Base-by-base conservation (phyloP, 495 filamentous ascomycete genomes). In the Penicillium macrosclerotiorum region DNA sequence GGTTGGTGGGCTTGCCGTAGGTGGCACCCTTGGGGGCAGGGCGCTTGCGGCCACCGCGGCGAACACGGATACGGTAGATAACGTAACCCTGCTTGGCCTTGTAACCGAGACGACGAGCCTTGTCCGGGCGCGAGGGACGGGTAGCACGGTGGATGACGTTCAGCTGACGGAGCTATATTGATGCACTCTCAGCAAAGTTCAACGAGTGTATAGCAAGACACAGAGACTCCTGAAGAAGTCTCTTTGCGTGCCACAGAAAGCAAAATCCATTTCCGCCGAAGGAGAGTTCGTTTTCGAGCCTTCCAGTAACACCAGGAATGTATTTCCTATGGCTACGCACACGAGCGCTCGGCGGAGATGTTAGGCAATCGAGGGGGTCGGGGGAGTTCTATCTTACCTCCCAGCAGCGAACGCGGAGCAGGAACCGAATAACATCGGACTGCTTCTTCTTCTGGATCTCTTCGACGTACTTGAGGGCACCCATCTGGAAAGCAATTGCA, bases 81-180 rank as follows among this genome's bases (percentile, higher is more conserved):
- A 96, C 93, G 84, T 96, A 98, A 74, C 93, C 93, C 77, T 98
- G 93, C 88, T 98, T 98, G 76, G 94, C 92, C 87, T 98, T 98
- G 87, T 97, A 98, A 60, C 93, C 93, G 57, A 98, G 88, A 76
- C 93, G 94, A 77, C 94, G 94, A 66, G 93, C 93, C 84, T 98
- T 98, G 79, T 98, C 93, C 65, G 93, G 93, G 73, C 93, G 93
- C 62, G 92, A 96, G 54, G 93, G 93, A 59, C 91, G 90, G 60
- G 91, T 95, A 63, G 93, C 93, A 64, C 93, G 93, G 83, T 98
- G 93, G 80, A 97, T 91, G 76, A 93, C 90, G 77, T 96, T 90
- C 74, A 96, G 77, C 81, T 96, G 91, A 77, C 91, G 91, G 70
- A 94, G 89, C 91, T 96, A 90, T 89, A 90, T 91, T 90, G 71